phyloP scores from a whole-genome alignment of 495 filamentous ascomycete genomes.

The Niebla homalea region DNA sequence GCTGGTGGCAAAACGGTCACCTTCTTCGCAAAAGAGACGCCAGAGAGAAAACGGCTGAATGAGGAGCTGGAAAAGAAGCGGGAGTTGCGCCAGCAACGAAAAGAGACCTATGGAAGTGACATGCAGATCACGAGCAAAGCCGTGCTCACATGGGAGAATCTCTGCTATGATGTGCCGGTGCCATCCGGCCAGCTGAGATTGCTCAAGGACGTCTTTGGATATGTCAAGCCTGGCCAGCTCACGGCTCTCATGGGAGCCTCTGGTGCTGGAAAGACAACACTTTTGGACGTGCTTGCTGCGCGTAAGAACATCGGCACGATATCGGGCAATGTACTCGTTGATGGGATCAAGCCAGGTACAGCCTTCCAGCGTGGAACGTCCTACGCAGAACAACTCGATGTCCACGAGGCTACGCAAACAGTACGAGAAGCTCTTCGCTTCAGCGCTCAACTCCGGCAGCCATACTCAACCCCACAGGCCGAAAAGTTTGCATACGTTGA shows the following conservation, averaged over 20 bases:
- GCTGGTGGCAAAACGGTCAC: constrained; percentile 82
- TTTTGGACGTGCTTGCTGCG: constrained; percentile 45
- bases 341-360: constrained; percentile 57
- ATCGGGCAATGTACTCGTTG: constrained; percentile 71
- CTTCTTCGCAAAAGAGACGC: constrained; percentile 64
- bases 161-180: constrained; percentile 82
- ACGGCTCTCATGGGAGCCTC: constrained; percentile 54
- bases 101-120: constrained; percentile 36
- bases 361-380: constrained; percentile 90
- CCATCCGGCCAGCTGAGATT: constrained; percentile 60
- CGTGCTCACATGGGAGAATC: constrained; percentile 75
- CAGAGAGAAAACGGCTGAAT: constrained; percentile 40
- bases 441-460: constrained; percentile 73
- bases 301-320: constrained; percentile 79
- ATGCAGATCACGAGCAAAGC: constrained; percentile 37
- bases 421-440: constrained; percentile 75
- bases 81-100: constrained; percentile 24
- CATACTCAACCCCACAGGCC: constrained; percentile 47
- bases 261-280: constrained; percentile 48
- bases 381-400: constrained; percentile 92
- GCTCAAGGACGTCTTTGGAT: constrained; percentile 72
- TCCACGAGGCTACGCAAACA: constrained; percentile 74
- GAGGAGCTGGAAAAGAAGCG: constrained; percentile 30
- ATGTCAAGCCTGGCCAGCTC: constrained; percentile 81
- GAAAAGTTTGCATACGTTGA: constrained; percentile 84